Percentiles rank a stretch among this genome's conserved stretches.
phyloP scores from a whole-genome alignment of 768 basidiomycete species.

The Auricularia heimuer region DNA sequence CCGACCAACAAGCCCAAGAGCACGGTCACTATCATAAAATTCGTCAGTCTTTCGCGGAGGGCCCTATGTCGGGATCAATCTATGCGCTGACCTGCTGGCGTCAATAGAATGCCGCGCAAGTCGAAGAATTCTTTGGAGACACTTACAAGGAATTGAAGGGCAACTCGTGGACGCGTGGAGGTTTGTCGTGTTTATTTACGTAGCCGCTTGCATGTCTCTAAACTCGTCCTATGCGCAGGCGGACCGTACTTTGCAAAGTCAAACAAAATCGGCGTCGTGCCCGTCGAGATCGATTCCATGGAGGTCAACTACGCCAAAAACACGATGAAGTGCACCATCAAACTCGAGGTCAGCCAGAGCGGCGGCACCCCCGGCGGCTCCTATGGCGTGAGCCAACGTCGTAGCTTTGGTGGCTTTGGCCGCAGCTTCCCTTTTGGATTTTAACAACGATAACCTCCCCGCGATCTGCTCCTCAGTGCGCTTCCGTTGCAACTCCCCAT shows the following conservation, averaged over 20 bases:
- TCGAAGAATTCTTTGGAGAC: constrained; percentile 25
- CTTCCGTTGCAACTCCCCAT: too few relatives aligned
- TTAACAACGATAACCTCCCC: too few relatives aligned
- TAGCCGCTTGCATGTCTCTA: constrained; percentile 6
- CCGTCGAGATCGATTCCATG: constrained; percentile 23
- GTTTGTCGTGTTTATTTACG: constrained; percentile 16
- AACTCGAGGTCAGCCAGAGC: constrained; percentile 23
- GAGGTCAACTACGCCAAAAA: constrained; percentile 34
- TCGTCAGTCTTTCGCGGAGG: constrained; percentile 17
- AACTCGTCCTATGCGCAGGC: constrained; percentile 8
- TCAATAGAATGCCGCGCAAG: constrained; percentile 16
- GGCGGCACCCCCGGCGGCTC: too few relatives aligned
- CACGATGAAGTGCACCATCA: constrained; percentile 31
- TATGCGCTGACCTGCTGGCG: not conserved
- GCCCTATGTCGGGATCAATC: not conserved
- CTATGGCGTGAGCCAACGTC: too few relatives aligned
- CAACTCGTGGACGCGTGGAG: constrained; percentile 25
- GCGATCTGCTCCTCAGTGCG: too few relatives aligned
- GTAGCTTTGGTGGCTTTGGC: too few relatives aligned
- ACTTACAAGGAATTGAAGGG: constrained; percentile 29
- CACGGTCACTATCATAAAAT: constrained; percentile 31
- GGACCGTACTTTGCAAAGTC: constrained; percentile 25
- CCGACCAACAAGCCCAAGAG: constrained; percentile 32
- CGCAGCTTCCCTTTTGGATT: too few relatives aligned
- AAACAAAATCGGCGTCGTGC: constrained; percentile 25